Percentiles rank a stretch among this genome's conserved stretches.
Conservation (phyloP, 208 protist species). For the Chromosphaera perkinsii region DNA sequence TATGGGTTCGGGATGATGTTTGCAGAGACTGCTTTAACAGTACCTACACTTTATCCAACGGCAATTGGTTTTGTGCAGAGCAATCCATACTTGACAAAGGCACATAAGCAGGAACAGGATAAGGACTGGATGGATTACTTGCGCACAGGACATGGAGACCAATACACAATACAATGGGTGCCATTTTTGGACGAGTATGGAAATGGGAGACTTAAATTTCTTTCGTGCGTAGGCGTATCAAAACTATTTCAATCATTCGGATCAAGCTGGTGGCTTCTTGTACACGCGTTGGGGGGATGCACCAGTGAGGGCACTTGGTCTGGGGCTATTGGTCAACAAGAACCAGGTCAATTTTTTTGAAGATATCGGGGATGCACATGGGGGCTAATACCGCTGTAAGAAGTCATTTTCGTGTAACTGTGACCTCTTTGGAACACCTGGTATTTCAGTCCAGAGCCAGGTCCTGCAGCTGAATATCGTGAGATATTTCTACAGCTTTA, state of each 20-base stretch:
- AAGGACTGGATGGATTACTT: conserved; percentile 1
- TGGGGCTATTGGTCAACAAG: conserved; percentile 23
- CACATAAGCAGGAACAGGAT: background rate
- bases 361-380: no score
- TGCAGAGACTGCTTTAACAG: conserved; percentile 1
- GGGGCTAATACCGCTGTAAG: no score
- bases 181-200: conserved; percentile 29
- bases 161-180: conserved; percentile 11
- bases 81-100: conserved; percentile 4
- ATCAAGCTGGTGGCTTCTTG: conserved; percentile 36
- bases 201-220: conserved; percentile 24
- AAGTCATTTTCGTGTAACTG: no score
- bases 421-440: no score
- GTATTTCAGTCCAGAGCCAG: no score
- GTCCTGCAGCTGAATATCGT: no score
- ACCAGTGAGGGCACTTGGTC: conserved; percentile 20
- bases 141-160: no score
- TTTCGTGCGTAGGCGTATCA: conserved; percentile 17
- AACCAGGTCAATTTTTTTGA: no score
- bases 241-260: conserved; percentile 33
- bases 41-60: conserved; percentile 11
- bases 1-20: conserved; percentile 30
- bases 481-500: no score
- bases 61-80: background rate
- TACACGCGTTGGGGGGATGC: conserved; percentile 45